Evolutionary conservation across 2,329 filamentous ascomycete genomes (phyloP), one percentile per base, ranked within the genome.

Genomic region (Aureobasidium sp.): DNA sequence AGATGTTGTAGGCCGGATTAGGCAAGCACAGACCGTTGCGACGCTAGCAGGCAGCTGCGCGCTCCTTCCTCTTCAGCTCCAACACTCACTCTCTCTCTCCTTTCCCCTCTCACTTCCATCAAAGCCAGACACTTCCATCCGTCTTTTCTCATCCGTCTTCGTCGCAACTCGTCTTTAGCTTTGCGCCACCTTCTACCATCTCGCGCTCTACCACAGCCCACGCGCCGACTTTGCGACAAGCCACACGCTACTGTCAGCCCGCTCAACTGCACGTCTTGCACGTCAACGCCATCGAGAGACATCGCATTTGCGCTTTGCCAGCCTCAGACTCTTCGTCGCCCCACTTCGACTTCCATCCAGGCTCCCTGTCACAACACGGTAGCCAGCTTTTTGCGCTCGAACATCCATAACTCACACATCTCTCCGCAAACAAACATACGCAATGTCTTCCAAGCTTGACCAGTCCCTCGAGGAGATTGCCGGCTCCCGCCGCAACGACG

Each of bases 381-480:
- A 58, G 55, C 43, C 55, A 40, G 4, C 31, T 49, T 40, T 31
- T 49, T 10, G 42, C 43, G 17, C 42, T 15, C 40, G 21, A 35
- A 33, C 53, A 55, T 45, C 40, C 31, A 49, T 29, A 47, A 58
- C 55, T 49, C 43, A 33, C 53, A 57, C 38, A 31, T 35, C 19
- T 46, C 31, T 57, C 25, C 31, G 33, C 43, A 47, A 35, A 55
- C 59, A 62, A 45, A 55, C 42, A 55, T 51, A 49, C 45, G 62
- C 57, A 61, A 95, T 96, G 91, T 90, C 90, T 81, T 87, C 85
- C 80, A 96, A 96, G 80, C 88, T 99, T 73, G 91, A 96, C 76
- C 87, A 95, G 81, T 92, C 91, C 79, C 89, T 99, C 68, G 94
- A 97, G 75, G 91, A 96, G 79, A 96, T 99, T 72, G 79, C 76